Evolutionary conservation across 164 flowering plant species (phyloP), one percentile per base, ranked within the genome.

Genomic region (Annona squamosa): DNA sequence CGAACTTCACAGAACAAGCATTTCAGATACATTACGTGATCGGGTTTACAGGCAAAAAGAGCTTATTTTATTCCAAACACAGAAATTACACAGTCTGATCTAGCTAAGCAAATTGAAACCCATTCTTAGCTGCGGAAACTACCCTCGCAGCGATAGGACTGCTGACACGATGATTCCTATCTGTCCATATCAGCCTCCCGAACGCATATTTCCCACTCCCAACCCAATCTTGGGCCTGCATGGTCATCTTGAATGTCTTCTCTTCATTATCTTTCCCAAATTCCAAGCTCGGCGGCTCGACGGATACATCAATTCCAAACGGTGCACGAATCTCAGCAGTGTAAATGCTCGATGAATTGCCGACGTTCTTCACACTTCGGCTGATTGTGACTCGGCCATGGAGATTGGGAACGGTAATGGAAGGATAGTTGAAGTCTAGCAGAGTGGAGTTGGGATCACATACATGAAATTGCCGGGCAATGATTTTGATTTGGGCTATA

Each of bases 291-390:
- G 68, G 74, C 5, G 97, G 97, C 71, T 80, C 85, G 47, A 91
- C 87, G 45, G 65, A 16, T 13, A 88, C 81, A 73, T 87, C 86
- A 65, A 84, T 89, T 0, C 79, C 72, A 1, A 72, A 61, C 0
- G 72, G 48, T 46, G 80, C 48, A 3, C 79, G 67, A 43, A 86
- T 67, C 0, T 84, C 71, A 26, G 75, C 97, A 71, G 79, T 89
- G 65, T 90, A 91, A 5, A 88, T 87, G 41, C 78, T 90, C 5
- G 90, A n/a, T 5, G 90, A 79, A 2, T 79, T 61, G 12, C 96
- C 98, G 6, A 91, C 93, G 46, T 93, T 93, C 2, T 96, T 91
- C 52, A 93, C 76, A 2, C 90, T 90, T 74, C 97, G 86, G 13
- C 47, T 43, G 16, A 12, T 46, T 5, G 45, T 66, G 44, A n/a